Percentiles rank a stretch among this genome's conserved stretches.
These are phyloP conservation scores for Monosporozyma unispora DNA, from an alignment of 805 yeast genomes.

Conservation along the genomic window DNA sequence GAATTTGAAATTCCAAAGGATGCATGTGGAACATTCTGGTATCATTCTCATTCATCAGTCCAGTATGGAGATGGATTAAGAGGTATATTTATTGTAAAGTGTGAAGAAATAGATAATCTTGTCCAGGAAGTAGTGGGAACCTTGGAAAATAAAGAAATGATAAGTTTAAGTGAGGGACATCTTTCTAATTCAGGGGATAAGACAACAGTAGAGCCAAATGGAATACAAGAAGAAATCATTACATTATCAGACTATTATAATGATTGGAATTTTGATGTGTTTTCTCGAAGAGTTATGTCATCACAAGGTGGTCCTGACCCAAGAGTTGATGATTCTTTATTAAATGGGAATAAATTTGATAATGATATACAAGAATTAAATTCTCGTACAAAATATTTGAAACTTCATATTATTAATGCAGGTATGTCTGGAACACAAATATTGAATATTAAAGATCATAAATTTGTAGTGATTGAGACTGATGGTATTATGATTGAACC, in stretches of 20 bases:
- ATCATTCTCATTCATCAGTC: conserved; percentile 44
- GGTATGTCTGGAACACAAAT: conserved; percentile 53
- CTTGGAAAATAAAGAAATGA: background rate
- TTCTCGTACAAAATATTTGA: conserved; percentile 37
- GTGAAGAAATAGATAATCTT: conserved; percentile 31
- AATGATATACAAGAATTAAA: conserved; percentile 29
- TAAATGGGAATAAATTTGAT: conserved; percentile 17
- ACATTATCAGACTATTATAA: conserved; percentile 60
- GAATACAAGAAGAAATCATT: conserved; percentile 48
- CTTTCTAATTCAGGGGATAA: background rate
- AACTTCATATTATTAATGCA: conserved; percentile 41
- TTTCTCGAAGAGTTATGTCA: conserved; percentile 19
- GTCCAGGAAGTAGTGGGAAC: conserved; percentile 21
- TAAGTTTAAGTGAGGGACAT: background rate
- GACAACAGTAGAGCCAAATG: background rate
- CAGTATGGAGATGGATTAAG: conserved; percentile 44
- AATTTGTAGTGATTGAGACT: conserved; percentile 45
- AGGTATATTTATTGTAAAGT: conserved; percentile 48
- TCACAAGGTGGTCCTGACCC: conserved; percentile 23
- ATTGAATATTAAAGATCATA: conserved; percentile 45
- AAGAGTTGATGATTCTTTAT: conserved; percentile 16
- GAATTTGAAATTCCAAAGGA: conserved; percentile 35
- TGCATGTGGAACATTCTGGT: conserved; percentile 48
- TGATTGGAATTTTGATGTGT: conserved; percentile 32
- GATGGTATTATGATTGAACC: conserved; percentile 52